Conservation (phyloP, 2,329 filamentous ascomycete genomes). For the Chaetomium globosum region DNA sequence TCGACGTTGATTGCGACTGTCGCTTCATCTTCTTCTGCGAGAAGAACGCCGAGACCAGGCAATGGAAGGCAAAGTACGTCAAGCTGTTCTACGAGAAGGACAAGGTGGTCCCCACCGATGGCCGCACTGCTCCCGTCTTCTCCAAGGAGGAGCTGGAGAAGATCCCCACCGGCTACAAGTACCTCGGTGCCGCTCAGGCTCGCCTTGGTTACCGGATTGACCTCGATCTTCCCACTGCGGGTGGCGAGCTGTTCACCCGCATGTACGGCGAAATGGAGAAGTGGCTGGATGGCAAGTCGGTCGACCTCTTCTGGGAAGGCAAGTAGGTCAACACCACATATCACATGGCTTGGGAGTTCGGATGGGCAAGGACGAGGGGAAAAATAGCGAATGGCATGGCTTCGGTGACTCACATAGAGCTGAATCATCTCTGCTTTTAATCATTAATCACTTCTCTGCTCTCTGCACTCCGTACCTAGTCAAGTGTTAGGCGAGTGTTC, state of each 20-base stretch:
- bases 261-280: constrained; percentile 51
- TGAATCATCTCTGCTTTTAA: background rate
- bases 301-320: constrained; percentile 35
- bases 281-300: constrained; percentile 44
- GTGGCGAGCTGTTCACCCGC: constrained; percentile 42
- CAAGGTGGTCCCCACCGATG: constrained; percentile 52
- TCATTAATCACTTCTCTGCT: background rate
- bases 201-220: constrained; percentile 51
- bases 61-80: constrained; percentile 50
- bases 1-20: constrained; percentile 56
- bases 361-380: background rate
- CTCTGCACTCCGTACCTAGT: background rate
- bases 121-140: constrained; percentile 46
- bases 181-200: constrained; percentile 51
- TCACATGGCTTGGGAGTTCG: background rate
- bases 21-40: constrained; percentile 54
- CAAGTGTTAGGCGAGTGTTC: background rate
- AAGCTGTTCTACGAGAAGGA: constrained; percentile 56
- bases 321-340: constrained; percentile 5
- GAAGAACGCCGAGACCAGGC: constrained; percentile 35
- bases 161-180: constrained; percentile 51
- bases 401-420: background rate
- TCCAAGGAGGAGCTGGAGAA: constrained; percentile 43
- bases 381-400: background rate
- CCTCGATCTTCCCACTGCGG: constrained; percentile 46